Evolutionary conservation across 2,329 filamentous ascomycete genomes (phyloP).

Genomic region (Colletotrichum liriopes): DNA sequence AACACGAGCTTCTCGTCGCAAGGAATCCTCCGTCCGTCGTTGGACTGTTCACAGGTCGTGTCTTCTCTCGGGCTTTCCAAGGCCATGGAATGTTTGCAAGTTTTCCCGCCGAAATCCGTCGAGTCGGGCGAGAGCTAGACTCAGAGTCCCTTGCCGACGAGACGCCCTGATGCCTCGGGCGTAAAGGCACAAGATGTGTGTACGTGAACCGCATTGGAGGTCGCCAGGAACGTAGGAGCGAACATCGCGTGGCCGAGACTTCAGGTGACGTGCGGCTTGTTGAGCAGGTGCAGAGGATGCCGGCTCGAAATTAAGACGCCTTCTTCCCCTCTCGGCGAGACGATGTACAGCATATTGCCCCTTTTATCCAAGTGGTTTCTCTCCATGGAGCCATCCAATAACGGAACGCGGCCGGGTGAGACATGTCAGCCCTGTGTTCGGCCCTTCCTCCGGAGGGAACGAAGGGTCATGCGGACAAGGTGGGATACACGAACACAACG

Average conservation of each 20-base stretch:
- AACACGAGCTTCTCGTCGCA: background rate
- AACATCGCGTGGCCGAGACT: background rate
- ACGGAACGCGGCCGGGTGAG: background rate
- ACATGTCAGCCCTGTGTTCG: slow-evolving; percentile 23
- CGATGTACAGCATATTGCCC: background rate
- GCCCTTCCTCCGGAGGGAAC: slow-evolving; percentile 10
- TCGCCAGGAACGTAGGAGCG: background rate
- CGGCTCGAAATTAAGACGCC: background rate
- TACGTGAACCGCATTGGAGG: background rate
- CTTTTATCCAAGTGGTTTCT: background rate
- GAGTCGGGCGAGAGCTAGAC: slow-evolving; percentile 2
- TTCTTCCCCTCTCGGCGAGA: background rate
- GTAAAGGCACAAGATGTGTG: background rate
- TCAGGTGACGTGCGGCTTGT: background rate
- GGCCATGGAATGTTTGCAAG: background rate
- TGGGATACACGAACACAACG: background rate
- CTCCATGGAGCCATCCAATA: background rate
- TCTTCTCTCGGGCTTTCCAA: background rate
- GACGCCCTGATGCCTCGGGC: background rate
- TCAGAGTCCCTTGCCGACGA: background rate
- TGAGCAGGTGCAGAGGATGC: background rate
- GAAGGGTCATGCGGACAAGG: background rate
- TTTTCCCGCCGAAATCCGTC: background rate
- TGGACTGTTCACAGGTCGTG: no score
- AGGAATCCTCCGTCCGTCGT: background rate